phyloP scores from a whole-genome alignment of 1,284 basidiomycete species.

The Vanrija pseudolonga region DNA sequence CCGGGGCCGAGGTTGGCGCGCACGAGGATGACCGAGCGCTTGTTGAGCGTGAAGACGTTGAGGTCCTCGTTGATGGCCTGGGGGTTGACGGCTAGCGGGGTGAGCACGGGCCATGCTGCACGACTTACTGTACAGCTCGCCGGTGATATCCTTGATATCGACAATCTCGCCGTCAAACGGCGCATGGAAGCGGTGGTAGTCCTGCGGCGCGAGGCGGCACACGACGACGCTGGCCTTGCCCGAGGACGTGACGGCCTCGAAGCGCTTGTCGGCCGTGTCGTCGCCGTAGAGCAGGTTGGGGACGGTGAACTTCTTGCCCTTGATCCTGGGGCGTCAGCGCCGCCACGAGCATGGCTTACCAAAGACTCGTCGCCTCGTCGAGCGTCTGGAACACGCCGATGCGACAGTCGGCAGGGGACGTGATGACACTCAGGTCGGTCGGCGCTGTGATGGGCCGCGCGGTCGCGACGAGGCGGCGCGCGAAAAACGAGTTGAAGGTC shows the following conservation, averaged over 20 bases:
- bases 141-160: conserved; percentile 53
- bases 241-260: conserved; percentile 45
- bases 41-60: conserved; percentile 16
- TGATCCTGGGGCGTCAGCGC: conserved; percentile 57
- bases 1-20: conserved; percentile 46
- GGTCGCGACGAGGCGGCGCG: conserved; percentile 60
- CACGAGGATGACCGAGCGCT: conserved; percentile 28
- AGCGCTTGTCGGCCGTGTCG: conserved; percentile 51
- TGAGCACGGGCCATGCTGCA: neutral
- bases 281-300: conserved; percentile 58
- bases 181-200: conserved; percentile 81
- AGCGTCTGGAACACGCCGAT: conserved; percentile 65
- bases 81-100: conserved; percentile 52
- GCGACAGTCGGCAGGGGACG: conserved; percentile 70
- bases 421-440: conserved; percentile 57
- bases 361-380: conserved; percentile 63
- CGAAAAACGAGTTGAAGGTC: conserved; percentile 82
- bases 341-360: conserved; percentile 48
- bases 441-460: conserved; percentile 65
- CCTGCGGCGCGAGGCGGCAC: conserved; percentile 66
- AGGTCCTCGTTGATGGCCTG: conserved; percentile 67
- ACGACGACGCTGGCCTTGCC: conserved; percentile 23
- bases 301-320: conserved; percentile 68
- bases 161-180: conserved; percentile 63
- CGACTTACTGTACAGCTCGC: conserved; percentile 44